phyloP scores from a whole-genome alignment of 176 grass and related monocot species.

The Miscanthus lutarioriparius region DNA sequence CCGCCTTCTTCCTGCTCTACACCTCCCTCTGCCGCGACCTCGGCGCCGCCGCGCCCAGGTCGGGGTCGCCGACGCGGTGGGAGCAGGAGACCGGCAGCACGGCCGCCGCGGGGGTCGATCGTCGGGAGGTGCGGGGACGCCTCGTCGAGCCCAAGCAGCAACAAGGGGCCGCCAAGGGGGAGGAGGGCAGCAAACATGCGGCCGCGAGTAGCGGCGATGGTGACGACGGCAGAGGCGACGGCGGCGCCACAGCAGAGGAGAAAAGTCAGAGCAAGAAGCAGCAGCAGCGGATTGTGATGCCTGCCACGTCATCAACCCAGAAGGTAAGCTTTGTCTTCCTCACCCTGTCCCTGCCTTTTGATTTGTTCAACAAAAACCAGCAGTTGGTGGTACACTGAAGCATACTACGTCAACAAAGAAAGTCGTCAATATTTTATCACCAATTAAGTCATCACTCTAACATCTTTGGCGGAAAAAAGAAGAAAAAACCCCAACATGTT shows the following conservation, averaged over 20 bases:
- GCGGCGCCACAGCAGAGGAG: background rate
- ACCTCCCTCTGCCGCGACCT: conserved; percentile 41
- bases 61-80: background rate
- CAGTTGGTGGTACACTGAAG: no score
- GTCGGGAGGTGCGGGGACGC: background rate
- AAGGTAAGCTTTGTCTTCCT: background rate
- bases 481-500: no score
- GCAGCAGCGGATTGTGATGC: conserved; percentile 32
- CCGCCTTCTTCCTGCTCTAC: conserved; percentile 58
- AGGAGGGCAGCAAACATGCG: background rate
- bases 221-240: no score
- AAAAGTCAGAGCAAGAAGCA: background rate
- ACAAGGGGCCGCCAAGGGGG: background rate
- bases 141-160: background rate
- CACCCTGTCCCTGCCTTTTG: background rate
- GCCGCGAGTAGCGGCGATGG: background rate
- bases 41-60: background rate
- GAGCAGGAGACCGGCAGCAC: background rate
- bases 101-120: no score
- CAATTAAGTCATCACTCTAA: no score
- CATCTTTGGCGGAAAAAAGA: background rate
- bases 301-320: background rate
- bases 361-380: background rate
- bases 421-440: background rate
- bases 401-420: background rate